Percentiles rank a stretch among this genome's conserved stretches.
These are phyloP conservation scores for Amylostereum areolatum DNA, from an alignment of 1,284 basidiomycete species.

Conservation along the genomic window DNA sequence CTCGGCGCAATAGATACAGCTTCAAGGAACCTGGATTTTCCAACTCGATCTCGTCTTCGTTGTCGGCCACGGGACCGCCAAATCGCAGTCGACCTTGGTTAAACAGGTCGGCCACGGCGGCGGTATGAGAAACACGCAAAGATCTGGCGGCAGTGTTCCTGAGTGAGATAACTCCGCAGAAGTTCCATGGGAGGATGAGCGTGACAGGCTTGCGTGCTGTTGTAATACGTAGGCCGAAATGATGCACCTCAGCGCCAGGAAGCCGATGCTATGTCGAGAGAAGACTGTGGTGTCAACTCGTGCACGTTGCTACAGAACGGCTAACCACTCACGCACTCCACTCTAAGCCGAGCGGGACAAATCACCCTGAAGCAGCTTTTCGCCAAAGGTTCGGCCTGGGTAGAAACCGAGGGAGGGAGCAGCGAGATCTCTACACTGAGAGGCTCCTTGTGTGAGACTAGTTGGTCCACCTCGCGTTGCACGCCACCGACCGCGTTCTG, in stretches of 20 bases:
- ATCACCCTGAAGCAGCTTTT: not conserved
- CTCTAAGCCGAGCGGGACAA: not conserved
- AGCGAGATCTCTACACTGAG: no score
- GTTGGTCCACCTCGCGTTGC: no score
- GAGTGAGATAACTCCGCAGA: slow-evolving; percentile 22
- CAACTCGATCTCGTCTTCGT: not conserved
- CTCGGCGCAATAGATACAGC: not conserved
- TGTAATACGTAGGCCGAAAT: slow-evolving; percentile 23
- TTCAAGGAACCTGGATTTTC: not conserved
- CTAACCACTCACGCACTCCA: not conserved
- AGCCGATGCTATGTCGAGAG: slow-evolving; percentile 17
- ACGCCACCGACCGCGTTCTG: no score
- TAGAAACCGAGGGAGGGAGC: no score
- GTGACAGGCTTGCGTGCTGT: slow-evolving; percentile 22
- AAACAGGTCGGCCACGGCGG: not conserved
- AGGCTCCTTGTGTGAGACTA: no score
- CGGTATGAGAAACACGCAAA: not conserved
- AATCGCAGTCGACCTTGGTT: not conserved
- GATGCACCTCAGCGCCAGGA: slow-evolving; percentile 19
- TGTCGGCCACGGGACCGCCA: not conserved
- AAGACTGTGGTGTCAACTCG: not conserved
- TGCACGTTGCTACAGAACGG: not conserved
- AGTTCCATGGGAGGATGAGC: slow-evolving; percentile 21
- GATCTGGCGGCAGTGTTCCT: slow-evolving; percentile 2
- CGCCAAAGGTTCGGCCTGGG: not conserved